phyloP scores from a whole-genome alignment of 352 stramenopile species.

The Elongisporangium anandrum region DNA sequence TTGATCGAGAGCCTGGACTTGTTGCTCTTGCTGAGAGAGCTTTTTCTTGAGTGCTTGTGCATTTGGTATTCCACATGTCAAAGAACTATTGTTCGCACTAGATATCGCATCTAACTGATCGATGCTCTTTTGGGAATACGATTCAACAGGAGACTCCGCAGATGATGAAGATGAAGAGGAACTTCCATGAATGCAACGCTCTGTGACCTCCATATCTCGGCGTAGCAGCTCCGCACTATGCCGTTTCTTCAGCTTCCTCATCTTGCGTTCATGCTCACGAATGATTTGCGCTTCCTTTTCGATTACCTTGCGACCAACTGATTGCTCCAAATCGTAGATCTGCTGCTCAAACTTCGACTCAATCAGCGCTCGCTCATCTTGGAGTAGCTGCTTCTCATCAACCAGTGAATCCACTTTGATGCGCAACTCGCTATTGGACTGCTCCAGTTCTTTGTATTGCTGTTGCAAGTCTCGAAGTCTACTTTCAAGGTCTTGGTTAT shows the following conservation, averaged over 20 bases:
- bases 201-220: slow-evolving; percentile 13
- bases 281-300: slow-evolving; percentile 29
- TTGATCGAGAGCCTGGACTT: slow-evolving; percentile 30
- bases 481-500: slow-evolving; percentile 10
- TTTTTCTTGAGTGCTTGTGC: slow-evolving; percentile 16
- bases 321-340: slow-evolving; percentile 29
- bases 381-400: slow-evolving; percentile 1
- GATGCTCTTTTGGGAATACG: slow-evolving; percentile 24
- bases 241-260: slow-evolving; percentile 31
- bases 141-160: slow-evolving; percentile 1
- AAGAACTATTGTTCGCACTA: slow-evolving; percentile 12
- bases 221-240: slow-evolving; percentile 32
- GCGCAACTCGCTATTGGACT: background rate
- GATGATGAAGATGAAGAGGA: slow-evolving; percentile 17
- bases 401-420: background rate
- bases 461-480: slow-evolving; percentile 11
- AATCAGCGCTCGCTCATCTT: slow-evolving; percentile 6
- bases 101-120: slow-evolving; percentile 34
- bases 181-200: background rate
- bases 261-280: slow-evolving; percentile 28
- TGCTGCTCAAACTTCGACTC: slow-evolving; percentile 15
- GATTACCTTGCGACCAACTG: slow-evolving; percentile 18
- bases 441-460: slow-evolving; percentile 21
- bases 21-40: slow-evolving; percentile 33
- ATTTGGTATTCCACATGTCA: background rate